These are phyloP conservation scores for Cladophialophora psammophila DNA, from an alignment of 2,329 filamentous ascomycete species.

Conservation along the genomic window DNA sequence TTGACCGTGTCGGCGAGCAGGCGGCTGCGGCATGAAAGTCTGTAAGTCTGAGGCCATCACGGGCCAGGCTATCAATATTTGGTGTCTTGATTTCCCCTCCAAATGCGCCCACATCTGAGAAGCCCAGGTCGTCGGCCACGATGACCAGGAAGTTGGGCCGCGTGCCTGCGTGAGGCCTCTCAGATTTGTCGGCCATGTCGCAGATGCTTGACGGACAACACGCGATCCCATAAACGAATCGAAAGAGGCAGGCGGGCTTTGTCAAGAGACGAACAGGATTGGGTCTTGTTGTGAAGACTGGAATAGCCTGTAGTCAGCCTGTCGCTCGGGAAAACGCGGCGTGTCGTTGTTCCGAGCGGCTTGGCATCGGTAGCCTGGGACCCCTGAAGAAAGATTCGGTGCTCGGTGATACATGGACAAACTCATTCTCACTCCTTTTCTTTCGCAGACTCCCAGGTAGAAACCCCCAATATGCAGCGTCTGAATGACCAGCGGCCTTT, in stretches of 20 bases:
- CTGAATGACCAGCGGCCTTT: background rate
- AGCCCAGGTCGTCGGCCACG: slow-evolving; percentile 41
- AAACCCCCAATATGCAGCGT: background rate
- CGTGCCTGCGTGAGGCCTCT: background rate
- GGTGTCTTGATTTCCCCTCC: slow-evolving; percentile 46
- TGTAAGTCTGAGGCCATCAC: slow-evolving; percentile 41
- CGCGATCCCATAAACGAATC: background rate
- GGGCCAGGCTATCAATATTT: slow-evolving; percentile 37
- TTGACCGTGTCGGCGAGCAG: slow-evolving; percentile 46
- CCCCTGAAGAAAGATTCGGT: no score
- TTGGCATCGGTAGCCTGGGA: background rate
- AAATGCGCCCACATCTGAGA: slow-evolving; percentile 43
- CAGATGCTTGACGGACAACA: background rate
- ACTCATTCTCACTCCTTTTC: background rate
- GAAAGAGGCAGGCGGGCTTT: background rate
- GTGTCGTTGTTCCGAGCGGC: background rate
- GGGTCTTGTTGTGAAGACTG: no score
- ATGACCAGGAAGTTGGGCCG: slow-evolving; percentile 30
- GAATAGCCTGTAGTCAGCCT: no score
- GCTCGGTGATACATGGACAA: no score
- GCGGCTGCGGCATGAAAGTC: slow-evolving; percentile 45
- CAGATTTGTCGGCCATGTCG: background rate
- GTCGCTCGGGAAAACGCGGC: background rate
- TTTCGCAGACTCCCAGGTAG: background rate
- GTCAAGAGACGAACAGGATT: background rate